A percentile compares a stretch with the other conserved stretches of the same genome.
Conservation (phyloP, 2,329 filamentous ascomycete species). For the Colletotrichum kahawae region DNA sequence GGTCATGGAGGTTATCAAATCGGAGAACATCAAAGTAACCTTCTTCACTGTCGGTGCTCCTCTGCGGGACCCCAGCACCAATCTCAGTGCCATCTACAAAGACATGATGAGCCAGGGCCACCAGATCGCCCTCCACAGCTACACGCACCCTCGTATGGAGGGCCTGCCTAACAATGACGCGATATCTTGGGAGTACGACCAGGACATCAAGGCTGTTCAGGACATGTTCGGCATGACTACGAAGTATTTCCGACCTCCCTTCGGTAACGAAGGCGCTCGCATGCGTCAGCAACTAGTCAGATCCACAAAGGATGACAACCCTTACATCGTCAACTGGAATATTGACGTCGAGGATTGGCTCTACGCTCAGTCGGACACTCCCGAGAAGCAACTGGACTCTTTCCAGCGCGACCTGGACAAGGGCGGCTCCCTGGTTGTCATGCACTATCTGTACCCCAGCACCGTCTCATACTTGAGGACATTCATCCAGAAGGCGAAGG, state of each 20-base stretch:
- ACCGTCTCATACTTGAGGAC: constrained; percentile 70
- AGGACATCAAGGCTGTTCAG: constrained; percentile 56
- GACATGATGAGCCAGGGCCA: constrained; percentile 68
- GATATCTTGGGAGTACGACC: constrained; percentile 67
- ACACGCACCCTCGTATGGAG: constrained; percentile 71
- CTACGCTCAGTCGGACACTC: constrained; percentile 65
- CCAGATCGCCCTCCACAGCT: constrained; percentile 72
- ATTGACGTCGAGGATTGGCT: constrained; percentile 76
- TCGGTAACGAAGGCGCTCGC: constrained; percentile 70
- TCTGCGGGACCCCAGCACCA: constrained; percentile 61
- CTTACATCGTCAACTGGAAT: constrained; percentile 70
- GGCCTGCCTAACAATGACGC: constrained; percentile 55
- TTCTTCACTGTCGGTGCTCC: constrained; percentile 75
- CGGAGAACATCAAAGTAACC: constrained; percentile 68
- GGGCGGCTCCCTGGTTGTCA: constrained; percentile 68
- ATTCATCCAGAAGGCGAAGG: constrained; percentile 70
- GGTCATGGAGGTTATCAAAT: constrained; percentile 64
- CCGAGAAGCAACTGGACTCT: constrained; percentile 71
- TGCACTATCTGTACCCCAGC: constrained; percentile 71
- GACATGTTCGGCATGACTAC: constrained; percentile 37
- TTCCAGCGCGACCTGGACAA: constrained; percentile 67
- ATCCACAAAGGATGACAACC: constrained; percentile 51
- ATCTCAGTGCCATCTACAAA: constrained; percentile 67
- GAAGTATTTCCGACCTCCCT: constrained; percentile 72
- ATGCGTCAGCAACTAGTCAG: constrained; percentile 68